Evolutionary conservation across 2,329 filamentous ascomycete genomes (phyloP).

Genomic region (Dothiorella sarmentorum): DNA sequence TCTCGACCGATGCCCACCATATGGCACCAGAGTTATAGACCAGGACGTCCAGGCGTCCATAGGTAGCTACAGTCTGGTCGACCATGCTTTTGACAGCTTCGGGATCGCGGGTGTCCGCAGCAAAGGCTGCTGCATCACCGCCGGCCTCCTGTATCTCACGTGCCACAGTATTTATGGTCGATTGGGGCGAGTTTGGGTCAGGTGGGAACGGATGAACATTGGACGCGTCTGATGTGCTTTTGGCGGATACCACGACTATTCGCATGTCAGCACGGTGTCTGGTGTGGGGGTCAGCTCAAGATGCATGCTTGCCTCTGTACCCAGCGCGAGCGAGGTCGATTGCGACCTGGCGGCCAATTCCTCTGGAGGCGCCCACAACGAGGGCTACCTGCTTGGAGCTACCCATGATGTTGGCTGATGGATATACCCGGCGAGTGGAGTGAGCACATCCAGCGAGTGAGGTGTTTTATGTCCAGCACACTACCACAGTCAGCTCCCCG

Average conservation of each 20-base stretch:
- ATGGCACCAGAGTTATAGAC: constrained; percentile 84
- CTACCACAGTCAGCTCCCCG: background rate
- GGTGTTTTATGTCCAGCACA: background rate
- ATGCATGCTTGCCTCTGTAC: constrained; percentile 61
- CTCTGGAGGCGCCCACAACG: constrained; percentile 71
- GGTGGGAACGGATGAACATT: constrained; percentile 63
- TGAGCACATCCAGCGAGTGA: background rate
- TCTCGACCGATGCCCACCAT: constrained; percentile 73
- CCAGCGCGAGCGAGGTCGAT: constrained; percentile 69
- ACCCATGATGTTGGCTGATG: background rate
- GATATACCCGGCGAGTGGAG: background rate
- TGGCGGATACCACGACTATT: constrained; percentile 72
- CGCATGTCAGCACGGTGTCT: background rate
- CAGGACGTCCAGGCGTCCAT: constrained; percentile 67
- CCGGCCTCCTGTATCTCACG: constrained; percentile 67
- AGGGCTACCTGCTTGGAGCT: constrained; percentile 54
- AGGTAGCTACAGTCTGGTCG: constrained; percentile 53
- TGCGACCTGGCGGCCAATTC: constrained; percentile 77
- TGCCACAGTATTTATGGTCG: constrained; percentile 76
- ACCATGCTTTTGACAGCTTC: constrained; percentile 60
- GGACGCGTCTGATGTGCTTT: constrained; percentile 64
- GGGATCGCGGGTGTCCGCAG: constrained; percentile 67
- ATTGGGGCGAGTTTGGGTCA: constrained; percentile 68
- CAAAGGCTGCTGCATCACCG: constrained; percentile 61
- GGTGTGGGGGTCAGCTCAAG: background rate